These are phyloP conservation scores for Pulveroboletus frians DNA, from an alignment of 768 basidiomycete genomes.

Conservation along the genomic window DNA sequence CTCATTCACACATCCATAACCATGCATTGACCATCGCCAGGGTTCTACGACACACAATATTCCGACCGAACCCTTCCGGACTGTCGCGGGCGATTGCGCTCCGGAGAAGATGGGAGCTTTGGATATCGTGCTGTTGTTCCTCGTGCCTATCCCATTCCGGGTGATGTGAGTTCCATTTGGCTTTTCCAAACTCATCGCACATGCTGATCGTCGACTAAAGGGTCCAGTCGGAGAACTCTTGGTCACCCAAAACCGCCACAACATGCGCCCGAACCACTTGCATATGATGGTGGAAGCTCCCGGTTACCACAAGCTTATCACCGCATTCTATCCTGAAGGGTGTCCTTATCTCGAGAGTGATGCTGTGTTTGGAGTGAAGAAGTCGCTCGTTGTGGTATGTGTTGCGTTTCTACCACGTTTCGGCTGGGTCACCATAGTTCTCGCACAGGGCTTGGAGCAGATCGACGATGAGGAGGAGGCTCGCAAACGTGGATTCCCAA, in stretches of 20 bases:
- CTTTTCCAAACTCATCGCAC: not conserved
- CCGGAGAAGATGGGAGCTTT: conserved; percentile 59
- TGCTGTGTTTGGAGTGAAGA: conserved; percentile 78
- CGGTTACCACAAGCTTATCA: conserved; percentile 67
- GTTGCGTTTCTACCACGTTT: not conserved
- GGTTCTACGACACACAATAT: conserved; percentile 49
- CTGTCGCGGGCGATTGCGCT: conserved; percentile 62
- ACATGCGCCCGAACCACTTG: conserved; percentile 75
- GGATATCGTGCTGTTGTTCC: conserved; percentile 70
- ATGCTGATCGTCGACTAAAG: conserved; percentile 26
- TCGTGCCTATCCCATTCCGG: conserved; percentile 68
- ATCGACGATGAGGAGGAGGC: conserved; percentile 52
- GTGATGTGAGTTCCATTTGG: conserved; percentile 41
- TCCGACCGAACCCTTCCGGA: conserved; percentile 52
- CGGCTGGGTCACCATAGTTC: not conserved
- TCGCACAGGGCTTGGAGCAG: conserved; percentile 44
- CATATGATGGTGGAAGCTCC: conserved; percentile 69
- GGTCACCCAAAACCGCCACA: conserved; percentile 54
- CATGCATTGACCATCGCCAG: conserved; percentile 2
- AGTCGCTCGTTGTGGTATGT: conserved; percentile 69
- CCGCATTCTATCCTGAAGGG: conserved; percentile 69
- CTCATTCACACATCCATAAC: conserved; percentile 9
- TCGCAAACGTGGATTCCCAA: conserved; percentile 45
- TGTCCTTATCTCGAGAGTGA: conserved; percentile 66
- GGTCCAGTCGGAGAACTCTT: conserved; percentile 71